Evolutionary conservation across 352 stramenopile genomes (phyloP).

Genomic region (Pythium oligandrum): DNA sequence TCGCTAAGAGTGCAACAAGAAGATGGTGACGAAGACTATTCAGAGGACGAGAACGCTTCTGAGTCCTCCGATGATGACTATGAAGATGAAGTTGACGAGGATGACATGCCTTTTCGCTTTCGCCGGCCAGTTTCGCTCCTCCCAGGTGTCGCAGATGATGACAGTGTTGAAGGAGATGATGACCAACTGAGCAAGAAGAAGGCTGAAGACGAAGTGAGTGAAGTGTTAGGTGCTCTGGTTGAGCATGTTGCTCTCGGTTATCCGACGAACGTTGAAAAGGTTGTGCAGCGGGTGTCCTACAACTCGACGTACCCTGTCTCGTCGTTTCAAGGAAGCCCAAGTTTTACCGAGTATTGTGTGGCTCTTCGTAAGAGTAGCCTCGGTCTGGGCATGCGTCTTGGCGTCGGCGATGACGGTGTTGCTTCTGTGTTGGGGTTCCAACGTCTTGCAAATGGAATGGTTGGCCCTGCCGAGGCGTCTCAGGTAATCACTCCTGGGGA

Average conservation of each 20-base stretch:
- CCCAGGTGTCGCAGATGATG: slow-evolving; percentile 47
- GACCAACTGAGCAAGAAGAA: slow-evolving; percentile 55
- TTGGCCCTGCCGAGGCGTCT: slow-evolving; percentile 71
- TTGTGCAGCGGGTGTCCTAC: slow-evolving; percentile 36
- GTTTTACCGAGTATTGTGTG: slow-evolving; percentile 77
- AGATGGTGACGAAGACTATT: slow-evolving; percentile 26
- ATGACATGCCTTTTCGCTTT: slow-evolving; percentile 31
- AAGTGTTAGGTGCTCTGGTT: slow-evolving; percentile 71
- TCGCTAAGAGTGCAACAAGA: slow-evolving; percentile 39
- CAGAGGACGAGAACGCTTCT: slow-evolving; percentile 34
- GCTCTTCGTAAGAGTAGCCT: slow-evolving; percentile 53
- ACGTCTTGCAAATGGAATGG: slow-evolving; percentile 54
- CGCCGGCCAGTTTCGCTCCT: slow-evolving; percentile 33
- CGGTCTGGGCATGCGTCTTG: slow-evolving; percentile 82
- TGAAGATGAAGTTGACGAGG: slow-evolving; percentile 59
- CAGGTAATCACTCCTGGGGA: slow-evolving; percentile 70
- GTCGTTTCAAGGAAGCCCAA: slow-evolving; percentile 33
- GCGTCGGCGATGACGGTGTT: slow-evolving; percentile 51
- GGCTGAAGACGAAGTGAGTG: slow-evolving; percentile 56
- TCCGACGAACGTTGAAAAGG: slow-evolving; percentile 33
- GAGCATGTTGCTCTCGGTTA: slow-evolving; percentile 84
- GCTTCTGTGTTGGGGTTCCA: slow-evolving; percentile 83
- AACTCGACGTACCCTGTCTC: slow-evolving; percentile 53
- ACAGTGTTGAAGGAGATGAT: slow-evolving; percentile 35
- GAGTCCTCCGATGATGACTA: slow-evolving; percentile 68